phyloP scores from a whole-genome alignment of 1,139 yeast species.

The Spathaspora sp. region DNA sequence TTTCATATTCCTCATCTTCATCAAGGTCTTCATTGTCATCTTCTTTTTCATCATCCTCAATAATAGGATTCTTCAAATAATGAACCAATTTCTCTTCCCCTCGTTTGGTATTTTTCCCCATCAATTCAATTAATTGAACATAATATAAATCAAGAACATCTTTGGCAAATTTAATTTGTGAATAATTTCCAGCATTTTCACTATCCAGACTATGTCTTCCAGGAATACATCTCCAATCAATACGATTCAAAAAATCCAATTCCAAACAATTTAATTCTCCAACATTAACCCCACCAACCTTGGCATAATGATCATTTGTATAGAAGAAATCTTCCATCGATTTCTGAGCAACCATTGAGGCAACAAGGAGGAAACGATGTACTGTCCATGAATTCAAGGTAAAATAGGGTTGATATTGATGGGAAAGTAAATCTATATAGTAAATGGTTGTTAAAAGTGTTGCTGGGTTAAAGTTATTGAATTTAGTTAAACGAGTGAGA shows the following conservation, averaged over 20 bases:
- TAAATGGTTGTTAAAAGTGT: conserved; percentile 79
- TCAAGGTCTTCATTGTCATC: conserved; percentile 5
- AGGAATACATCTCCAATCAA: conserved; percentile 63
- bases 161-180: conserved; percentile 34
- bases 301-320: conserved; percentile 90
- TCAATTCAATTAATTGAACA: conserved; percentile 57
- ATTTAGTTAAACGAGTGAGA: conserved; percentile 72
- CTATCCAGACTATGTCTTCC: conserved; percentile 24
- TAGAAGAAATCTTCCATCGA: conserved; percentile 94
- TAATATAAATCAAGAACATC: conserved; percentile 60
- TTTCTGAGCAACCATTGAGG: conserved; percentile 88
- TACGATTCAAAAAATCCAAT: conserved; percentile 79
- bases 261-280: conserved; percentile 86
- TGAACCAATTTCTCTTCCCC: conserved; percentile 11
- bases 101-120: conserved; percentile 43
- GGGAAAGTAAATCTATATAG: conserved; percentile 81
- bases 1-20: conserved; percentile 7
- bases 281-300: conserved; percentile 91
- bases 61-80: conserved; percentile 10
- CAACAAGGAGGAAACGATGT: conserved; percentile 85
- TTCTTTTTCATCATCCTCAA: conserved; percentile 10
- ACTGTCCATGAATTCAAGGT: conserved; percentile 89
- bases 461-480: conserved; percentile 81
- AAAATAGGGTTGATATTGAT: conserved; percentile 72
- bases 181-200: conserved; percentile 5